phyloP scores from a whole-genome alignment of 2,329 filamentous ascomycete species.

The Hypoxylon sp. region DNA sequence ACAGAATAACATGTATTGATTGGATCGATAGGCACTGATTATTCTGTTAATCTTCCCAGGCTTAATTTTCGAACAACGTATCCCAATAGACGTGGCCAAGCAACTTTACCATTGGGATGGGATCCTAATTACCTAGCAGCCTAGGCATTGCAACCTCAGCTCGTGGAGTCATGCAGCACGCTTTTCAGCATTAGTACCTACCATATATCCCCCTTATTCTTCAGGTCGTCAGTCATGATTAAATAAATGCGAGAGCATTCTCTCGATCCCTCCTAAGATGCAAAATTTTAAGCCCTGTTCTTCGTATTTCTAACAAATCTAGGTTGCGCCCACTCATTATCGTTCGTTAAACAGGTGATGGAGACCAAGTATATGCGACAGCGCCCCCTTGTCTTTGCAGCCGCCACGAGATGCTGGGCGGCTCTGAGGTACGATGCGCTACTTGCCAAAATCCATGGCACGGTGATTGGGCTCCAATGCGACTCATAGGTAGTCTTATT shows the following conservation, averaged over 20 bases:
- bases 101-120: neutral
- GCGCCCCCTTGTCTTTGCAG: neutral
- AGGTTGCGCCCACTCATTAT: neutral
- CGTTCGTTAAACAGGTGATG: neutral
- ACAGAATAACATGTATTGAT: neutral
- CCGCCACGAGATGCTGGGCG: neutral
- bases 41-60: neutral
- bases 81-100: neutral
- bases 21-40: neutral
- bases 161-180: neutral
- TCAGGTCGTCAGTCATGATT: neutral
- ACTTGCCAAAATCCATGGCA: neutral
- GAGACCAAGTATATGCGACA: neutral
- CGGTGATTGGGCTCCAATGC: neutral
- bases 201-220: neutral
- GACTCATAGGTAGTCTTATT: neutral
- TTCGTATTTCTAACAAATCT: neutral
- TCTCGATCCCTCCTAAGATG: neutral
- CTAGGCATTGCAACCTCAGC: neutral
- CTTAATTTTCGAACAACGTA: neutral
- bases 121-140: neutral
- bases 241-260: neutral
- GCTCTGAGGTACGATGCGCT: neutral
- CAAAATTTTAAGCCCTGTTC: neutral
- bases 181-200: neutral